Percentiles rank a stretch among this genome's conserved stretches.
These are phyloP conservation scores for Mycena sp. DNA, from an alignment of 1,284 basidiomycete species.

Conservation along the genomic window DNA sequence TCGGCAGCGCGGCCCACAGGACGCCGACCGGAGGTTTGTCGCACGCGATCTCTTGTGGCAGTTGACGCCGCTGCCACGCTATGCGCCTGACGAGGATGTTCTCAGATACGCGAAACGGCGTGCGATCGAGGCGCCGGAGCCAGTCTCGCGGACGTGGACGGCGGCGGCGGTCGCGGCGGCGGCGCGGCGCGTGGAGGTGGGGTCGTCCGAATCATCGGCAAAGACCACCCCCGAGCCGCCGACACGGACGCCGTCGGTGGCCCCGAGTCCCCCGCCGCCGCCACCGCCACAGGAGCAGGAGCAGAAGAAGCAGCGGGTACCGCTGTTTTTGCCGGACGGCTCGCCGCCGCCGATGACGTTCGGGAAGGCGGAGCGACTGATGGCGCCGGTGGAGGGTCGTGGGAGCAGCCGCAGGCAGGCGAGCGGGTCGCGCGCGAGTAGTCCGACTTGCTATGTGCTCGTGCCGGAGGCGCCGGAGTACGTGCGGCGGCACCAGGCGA, in stretches of 20 bases:
- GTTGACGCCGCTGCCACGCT: constrained; percentile 37
- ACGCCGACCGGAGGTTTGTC: constrained; percentile 49
- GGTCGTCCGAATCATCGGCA: constrained; percentile 17
- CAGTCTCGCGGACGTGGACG: too few relatives aligned
- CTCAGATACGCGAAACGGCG: constrained; percentile 22
- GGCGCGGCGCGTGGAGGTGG: background rate
- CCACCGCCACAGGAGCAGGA: background rate
- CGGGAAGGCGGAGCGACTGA: background rate
- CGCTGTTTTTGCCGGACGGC: background rate
- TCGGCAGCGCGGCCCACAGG: constrained; percentile 43
- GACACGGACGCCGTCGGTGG: background rate
- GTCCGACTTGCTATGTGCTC: constrained; percentile 19
- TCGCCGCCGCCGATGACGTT: background rate
- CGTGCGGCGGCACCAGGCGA: constrained; percentile 30
- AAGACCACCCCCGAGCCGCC: constrained; percentile 2
- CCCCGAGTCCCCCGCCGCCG: background rate
- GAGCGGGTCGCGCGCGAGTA: background rate
- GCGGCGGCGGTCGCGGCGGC: too few relatives aligned
- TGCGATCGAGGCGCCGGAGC: constrained; percentile 11
- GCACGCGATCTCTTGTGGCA: constrained; percentile 55
- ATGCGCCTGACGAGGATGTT: constrained; percentile 20
- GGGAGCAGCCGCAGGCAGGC: background rate
- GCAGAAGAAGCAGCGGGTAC: background rate
- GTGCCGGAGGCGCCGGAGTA: constrained; percentile 38
- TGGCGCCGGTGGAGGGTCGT: background rate